These are phyloP conservation scores for Moricandia arvensis DNA, from an alignment of 345 rosid genomes.

Conservation along the genomic window DNA sequence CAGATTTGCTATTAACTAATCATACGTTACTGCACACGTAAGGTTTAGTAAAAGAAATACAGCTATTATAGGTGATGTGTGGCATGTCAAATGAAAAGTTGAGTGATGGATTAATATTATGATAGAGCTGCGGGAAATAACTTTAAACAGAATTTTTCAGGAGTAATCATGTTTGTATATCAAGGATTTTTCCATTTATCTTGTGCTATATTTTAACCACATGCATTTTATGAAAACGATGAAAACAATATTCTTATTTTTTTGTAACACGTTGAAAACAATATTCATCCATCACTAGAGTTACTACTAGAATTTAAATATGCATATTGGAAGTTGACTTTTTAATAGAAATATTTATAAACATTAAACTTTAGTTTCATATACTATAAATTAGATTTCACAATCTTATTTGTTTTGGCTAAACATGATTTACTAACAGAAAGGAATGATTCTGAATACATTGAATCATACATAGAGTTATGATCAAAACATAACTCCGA, in stretches of 20 bases:
- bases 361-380: neutral
- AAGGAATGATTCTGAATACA: neutral
- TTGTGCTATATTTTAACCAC: neutral
- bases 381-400: neutral
- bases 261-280: too few relatives aligned
- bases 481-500: neutral
- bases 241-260: neutral
- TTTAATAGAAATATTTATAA: neutral
- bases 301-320: neutral
- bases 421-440: neutral
- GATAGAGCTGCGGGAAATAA: too few relatives aligned
- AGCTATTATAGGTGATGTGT: too few relatives aligned
- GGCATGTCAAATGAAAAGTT: too few relatives aligned
- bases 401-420: neutral
- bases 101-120: too few relatives aligned
- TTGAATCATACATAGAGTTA: neutral
- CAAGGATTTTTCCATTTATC: neutral
- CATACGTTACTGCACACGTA: neutral
- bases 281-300: neutral
- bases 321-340: neutral
- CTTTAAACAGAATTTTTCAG: too few relatives aligned
- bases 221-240: neutral
- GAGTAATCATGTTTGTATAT: neutral
- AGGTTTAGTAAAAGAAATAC: too few relatives aligned
- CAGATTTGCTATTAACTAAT: constrained; percentile 1